phyloP scores from a whole-genome alignment of 805 yeast genomes.

The Metschnikowia aberdeeniae region DNA sequence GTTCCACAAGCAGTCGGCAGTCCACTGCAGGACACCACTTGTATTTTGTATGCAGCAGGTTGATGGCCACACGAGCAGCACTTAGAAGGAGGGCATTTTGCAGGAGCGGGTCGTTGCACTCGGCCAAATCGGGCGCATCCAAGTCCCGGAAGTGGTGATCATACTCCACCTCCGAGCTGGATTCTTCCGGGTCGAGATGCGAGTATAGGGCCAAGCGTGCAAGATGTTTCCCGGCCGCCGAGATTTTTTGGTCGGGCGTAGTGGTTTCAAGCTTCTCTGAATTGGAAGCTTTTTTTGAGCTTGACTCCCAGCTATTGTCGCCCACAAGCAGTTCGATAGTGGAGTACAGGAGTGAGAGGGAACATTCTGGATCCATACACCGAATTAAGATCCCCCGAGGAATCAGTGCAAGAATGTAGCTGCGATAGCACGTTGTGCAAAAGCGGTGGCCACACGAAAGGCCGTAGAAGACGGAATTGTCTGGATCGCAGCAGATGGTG shows the following conservation, averaged over 20 bases:
- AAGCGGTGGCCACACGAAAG: slow-evolving; percentile 67
- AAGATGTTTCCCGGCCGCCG: background rate
- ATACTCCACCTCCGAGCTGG: slow-evolving; percentile 3
- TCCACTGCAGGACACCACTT: slow-evolving; percentile 87
- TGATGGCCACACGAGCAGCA: slow-evolving; percentile 13
- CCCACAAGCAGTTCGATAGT: slow-evolving; percentile 28
- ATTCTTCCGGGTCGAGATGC: background rate
- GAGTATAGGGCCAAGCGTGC: background rate
- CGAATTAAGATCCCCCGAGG: slow-evolving; percentile 45
- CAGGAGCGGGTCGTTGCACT: slow-evolving; percentile 8
- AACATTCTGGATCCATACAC: slow-evolving; percentile 65
- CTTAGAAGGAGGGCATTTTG: slow-evolving; percentile 9
- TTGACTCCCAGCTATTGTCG: background rate
- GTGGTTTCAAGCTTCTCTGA: background rate
- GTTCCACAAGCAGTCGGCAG: slow-evolving; percentile 57
- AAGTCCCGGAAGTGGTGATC: background rate
- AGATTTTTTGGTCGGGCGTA: background rate
- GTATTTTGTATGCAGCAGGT: slow-evolving; percentile 34
- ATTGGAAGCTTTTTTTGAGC: background rate
- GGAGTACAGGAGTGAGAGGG: slow-evolving; percentile 36
- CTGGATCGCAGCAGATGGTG: slow-evolving; percentile 67
- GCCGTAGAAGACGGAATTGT: slow-evolving; percentile 35
- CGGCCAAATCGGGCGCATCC: slow-evolving; percentile 1
- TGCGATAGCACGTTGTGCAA: slow-evolving; percentile 65
- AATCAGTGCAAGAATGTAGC: slow-evolving; percentile 49